Conservation (phyloP, 2,329 filamentous ascomycete genomes). For the Metarhizium humberi region DNA sequence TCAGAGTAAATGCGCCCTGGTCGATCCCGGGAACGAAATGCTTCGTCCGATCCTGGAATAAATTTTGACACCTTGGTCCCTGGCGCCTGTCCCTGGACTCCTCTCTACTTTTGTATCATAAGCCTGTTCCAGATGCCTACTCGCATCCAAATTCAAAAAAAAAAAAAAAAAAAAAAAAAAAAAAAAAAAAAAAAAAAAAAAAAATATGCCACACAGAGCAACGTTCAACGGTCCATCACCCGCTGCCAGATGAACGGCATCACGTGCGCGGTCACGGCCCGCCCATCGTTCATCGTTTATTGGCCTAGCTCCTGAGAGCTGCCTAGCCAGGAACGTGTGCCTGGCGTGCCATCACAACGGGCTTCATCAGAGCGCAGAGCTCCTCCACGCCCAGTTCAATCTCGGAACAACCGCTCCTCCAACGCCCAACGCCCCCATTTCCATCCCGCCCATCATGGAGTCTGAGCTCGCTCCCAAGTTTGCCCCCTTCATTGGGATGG, state of each 20-base stretch:
- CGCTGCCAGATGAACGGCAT: not conserved
- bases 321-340: not conserved
- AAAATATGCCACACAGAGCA: too few species aligned
- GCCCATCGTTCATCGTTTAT: slow-evolving; percentile 2
- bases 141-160: too few species aligned
- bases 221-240: not conserved
- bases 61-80: too few species aligned
- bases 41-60: too few species aligned
- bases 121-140: too few species aligned
- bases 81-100: too few species aligned
- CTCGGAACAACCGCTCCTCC: not conserved
- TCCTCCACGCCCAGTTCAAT: not conserved
- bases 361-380: slow-evolving; percentile 1
- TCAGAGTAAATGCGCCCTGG: too few species aligned
- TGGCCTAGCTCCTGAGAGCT: slow-evolving; percentile 3
- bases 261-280: slow-evolving; percentile 6
- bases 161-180: too few species aligned
- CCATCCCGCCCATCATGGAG: slow-evolving; percentile 34
- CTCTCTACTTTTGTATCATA: too few species aligned
- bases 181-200: too few species aligned
- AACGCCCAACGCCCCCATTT: not conserved
- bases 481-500: slow-evolving; percentile 83
- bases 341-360: not conserved
- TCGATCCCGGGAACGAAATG: too few species aligned
- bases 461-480: slow-evolving; percentile 66